Evolutionary conservation across 1,284 basidiomycete species (phyloP).

Genomic region (Fomitiporia mediterranea): DNA sequence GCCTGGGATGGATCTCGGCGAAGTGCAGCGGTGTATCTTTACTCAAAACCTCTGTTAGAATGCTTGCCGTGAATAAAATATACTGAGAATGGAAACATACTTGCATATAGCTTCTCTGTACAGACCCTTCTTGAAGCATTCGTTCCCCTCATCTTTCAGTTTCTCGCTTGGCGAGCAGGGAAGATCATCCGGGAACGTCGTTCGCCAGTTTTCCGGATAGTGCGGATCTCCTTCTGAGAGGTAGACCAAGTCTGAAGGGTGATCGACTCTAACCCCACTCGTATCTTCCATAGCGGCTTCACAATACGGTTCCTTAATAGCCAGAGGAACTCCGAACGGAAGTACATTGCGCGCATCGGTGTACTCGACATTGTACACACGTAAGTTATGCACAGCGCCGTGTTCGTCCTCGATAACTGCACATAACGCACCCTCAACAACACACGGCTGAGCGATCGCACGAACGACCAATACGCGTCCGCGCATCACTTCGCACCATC

Average conservation of each 20-base stretch:
- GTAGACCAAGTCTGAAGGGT: slow-evolving; percentile 15
- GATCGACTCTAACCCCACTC: slow-evolving; percentile 18
- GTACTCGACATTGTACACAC: slow-evolving; percentile 13
- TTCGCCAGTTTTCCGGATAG: slow-evolving; percentile 16
- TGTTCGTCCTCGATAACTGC: slow-evolving; percentile 16
- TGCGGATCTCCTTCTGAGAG: slow-evolving; percentile 12
- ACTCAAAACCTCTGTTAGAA: not conserved
- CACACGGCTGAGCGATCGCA: slow-evolving; percentile 6
- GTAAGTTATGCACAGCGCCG: slow-evolving; percentile 12
- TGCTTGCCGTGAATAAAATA: not conserved
- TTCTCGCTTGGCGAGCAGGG: slow-evolving; percentile 4
- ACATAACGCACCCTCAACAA: slow-evolving; percentile 12
- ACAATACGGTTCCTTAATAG: slow-evolving; percentile 20
- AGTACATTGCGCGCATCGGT: slow-evolving; percentile 5
- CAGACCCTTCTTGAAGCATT: slow-evolving; percentile 10
- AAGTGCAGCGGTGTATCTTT: slow-evolving; percentile 16
- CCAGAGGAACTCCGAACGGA: slow-evolving; percentile 10
- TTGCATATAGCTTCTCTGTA: slow-evolving; percentile 13
- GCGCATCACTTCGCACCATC: slow-evolving; percentile 13
- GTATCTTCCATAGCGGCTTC: slow-evolving; percentile 16
- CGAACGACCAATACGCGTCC: slow-evolving; percentile 14
- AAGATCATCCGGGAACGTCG: slow-evolving; percentile 3
- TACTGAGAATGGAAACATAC: not conserved
- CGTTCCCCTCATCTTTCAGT: slow-evolving; percentile 18
- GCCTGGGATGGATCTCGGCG: not conserved